These are phyloP conservation scores for Eimeria zaria DNA, from an alignment of 169 alveolate genomes.

Conservation along the genomic window DNA sequence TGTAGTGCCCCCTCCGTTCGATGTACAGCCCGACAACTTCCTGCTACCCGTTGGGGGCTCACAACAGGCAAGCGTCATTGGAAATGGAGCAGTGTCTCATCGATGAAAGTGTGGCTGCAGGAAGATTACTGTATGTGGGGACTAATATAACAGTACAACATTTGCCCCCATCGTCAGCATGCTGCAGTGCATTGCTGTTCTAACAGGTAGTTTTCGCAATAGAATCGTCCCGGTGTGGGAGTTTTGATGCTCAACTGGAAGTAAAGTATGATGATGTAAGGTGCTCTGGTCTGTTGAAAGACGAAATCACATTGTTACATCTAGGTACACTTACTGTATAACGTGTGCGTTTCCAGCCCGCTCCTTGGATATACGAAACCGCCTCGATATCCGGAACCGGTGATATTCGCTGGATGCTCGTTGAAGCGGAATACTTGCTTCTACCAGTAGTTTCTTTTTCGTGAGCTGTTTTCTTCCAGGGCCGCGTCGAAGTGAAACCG, in stretches of 20 bases:
- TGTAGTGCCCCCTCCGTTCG: conserved; percentile 51
- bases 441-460: neutral
- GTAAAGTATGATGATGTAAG: conserved; percentile 50
- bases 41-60: conserved; percentile 28
- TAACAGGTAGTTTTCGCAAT: conserved; percentile 54
- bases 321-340: neutral
- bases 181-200: neutral
- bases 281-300: neutral
- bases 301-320: neutral
- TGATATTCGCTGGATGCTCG: neutral
- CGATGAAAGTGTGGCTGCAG: neutral
- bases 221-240: conserved; percentile 54
- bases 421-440: neutral
- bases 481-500: conserved; percentile 53
- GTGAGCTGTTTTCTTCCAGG: neutral
- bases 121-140: neutral
- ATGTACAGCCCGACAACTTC: conserved; percentile 30
- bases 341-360: neutral
- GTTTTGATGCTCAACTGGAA: conserved; percentile 32
- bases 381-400: neutral
- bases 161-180: neutral
- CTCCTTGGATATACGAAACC: neutral
- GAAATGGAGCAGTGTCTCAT: neutral
- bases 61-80: conserved; percentile 48
- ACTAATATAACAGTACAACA: neutral